Evolutionary conservation across 805 yeast genomes (phyloP), one percentile per base, ranked within the genome.

Genomic region (Saccharomycopsis sp.): DNA sequence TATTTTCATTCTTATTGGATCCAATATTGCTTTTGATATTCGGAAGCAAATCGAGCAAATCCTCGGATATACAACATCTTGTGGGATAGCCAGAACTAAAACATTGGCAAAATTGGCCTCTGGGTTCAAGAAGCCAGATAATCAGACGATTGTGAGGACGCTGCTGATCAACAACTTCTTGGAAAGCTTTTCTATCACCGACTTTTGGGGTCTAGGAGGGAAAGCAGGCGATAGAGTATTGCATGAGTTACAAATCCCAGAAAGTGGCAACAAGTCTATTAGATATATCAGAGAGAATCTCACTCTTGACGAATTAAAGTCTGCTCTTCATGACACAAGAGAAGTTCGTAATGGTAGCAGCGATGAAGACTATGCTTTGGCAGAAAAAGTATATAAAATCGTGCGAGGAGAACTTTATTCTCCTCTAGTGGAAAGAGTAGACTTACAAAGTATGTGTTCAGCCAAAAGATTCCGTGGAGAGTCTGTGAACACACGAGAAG

Each of bases 201-300:
- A 91, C 64, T 81, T 93, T 58, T 86, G 96, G 80, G 90, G 96
- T 0, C 74, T 93, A 77, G 98, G 99, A 3, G 99, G 98, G 1
- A 89, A 89, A 64, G 71, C 78, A 8, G 99, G 99, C 0, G 84
- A 84, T 9, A 72, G 73, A 12, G 74, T 90, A 0, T 62, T 77
- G 17, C 68, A 70, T n/a, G 69, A 73, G 19, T 69, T 91, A n/a
- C 73, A 76, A 1, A 71, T 82, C 1, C 88, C 86, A 0, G 72
- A 38, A 29, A 47, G 41, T 3, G 57, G 72, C 2, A 76, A 70
- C 29, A 69, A 72, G 3, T 72, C 82, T 60, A 77, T 86, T 64
- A 72, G 77, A 2, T 76, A 69, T 58, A 76, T 89, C 1, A 73
- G 87, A 56, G 78, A 80, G 2, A 72, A 75, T 42, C 79, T 80